Percentiles rank a stretch among this genome's conserved stretches.
These are phyloP conservation scores for Suillus hirtellus DNA, from an alignment of 768 basidiomycete genomes.

Conservation along the genomic window DNA sequence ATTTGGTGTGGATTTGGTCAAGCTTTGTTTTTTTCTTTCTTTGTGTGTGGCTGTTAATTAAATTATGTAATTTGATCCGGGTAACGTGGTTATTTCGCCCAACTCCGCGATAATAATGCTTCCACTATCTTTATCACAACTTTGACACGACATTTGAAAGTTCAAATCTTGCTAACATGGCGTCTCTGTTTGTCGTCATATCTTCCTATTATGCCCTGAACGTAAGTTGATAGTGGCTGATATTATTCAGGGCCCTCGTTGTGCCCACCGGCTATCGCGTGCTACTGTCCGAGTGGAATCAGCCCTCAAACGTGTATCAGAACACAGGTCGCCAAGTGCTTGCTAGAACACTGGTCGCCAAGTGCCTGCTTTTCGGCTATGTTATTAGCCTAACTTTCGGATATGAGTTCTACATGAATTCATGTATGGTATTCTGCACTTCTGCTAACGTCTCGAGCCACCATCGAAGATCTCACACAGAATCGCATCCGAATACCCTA, in stretches of 20 bases:
- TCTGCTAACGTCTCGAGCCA: conserved; percentile 7
- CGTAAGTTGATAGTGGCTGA: conserved; percentile 11
- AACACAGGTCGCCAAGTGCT: conserved; percentile 5
- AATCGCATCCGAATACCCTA: not conserved
- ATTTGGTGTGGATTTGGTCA: conserved; percentile 17
- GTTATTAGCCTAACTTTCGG: conserved; percentile 10
- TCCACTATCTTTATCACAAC: not conserved
- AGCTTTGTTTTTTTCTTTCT: conserved; percentile 11
- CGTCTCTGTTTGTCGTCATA: not conserved
- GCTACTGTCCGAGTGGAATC: conserved; percentile 4
- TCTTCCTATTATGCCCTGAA: not conserved
- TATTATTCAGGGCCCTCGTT: conserved; percentile 6
- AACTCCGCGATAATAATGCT: not conserved
- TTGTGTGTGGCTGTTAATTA: conserved; percentile 8
- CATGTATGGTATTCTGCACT: not conserved
- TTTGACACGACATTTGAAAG: not conserved
- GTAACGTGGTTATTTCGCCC: conserved; percentile 8
- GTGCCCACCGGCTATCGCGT: too few species aligned
- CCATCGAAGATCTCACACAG: conserved; percentile 5
- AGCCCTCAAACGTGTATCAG: conserved; percentile 22
- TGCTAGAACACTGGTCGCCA: conserved; percentile 11
- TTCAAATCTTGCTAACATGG: not conserved
- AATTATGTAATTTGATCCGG: conserved; percentile 14
- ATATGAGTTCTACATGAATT: conserved; percentile 14
- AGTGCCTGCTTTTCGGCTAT: conserved; percentile 16